Percentiles rank a stretch among this genome's conserved stretches.
phyloP scores from a whole-genome alignment of 2,329 filamentous ascomycete species.

The Colletotrichum cereale region DNA sequence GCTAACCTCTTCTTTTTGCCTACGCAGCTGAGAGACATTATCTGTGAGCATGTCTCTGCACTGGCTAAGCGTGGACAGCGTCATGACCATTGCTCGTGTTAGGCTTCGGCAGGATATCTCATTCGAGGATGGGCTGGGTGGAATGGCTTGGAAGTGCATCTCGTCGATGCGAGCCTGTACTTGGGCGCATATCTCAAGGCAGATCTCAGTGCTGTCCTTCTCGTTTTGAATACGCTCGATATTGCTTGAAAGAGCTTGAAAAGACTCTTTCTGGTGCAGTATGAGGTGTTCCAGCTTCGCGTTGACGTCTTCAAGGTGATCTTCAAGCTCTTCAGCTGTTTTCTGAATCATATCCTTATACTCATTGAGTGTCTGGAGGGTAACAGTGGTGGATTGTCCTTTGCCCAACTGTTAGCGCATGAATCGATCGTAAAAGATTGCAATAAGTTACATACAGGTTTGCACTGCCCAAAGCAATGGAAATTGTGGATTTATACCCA shows the following conservation, averaged over 20 bases:
- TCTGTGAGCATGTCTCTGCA: not conserved
- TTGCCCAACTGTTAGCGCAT: not conserved
- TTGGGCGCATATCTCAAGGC: constrained; percentile 5
- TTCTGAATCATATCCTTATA: constrained; percentile 19
- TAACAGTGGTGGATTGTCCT: constrained; percentile 12
- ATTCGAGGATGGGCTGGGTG: not conserved
- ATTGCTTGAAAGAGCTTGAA: not conserved
- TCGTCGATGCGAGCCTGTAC: constrained; percentile 2
- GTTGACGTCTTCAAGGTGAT: constrained; percentile 14
- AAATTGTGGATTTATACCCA: constrained; percentile 27
- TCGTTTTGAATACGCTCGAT: constrained; percentile 12
- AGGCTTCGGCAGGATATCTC: not conserved
- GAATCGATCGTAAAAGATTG: not conserved
- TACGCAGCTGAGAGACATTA: not conserved
- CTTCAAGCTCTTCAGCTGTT: constrained; percentile 8
- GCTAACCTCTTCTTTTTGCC: not conserved
- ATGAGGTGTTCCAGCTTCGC: constrained; percentile 2
- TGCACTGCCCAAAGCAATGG: constrained; percentile 9
- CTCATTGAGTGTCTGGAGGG: not conserved
- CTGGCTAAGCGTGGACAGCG: not conserved
- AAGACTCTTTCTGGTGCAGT: not conserved
- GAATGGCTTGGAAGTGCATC: not conserved
- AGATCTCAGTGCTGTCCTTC: constrained; percentile 11
- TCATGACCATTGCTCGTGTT: not conserved
- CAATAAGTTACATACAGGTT: constrained; percentile 2